Evolutionary conservation across 768 basidiomycete genomes (phyloP).

Genomic region (Rhizopogon salebrosus): DNA sequence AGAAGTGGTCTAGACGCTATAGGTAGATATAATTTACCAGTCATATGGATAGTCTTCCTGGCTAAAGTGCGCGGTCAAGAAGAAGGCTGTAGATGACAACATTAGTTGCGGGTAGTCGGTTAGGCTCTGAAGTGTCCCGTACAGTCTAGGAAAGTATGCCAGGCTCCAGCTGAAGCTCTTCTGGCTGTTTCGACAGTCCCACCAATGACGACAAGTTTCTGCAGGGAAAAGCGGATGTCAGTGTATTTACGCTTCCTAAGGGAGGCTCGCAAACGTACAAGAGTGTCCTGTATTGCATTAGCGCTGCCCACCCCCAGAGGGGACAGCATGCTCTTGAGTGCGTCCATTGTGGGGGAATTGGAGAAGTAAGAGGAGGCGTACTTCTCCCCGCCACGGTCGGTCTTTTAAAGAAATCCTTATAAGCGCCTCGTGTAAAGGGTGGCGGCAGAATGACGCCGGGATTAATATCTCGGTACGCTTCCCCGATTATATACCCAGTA

Average conservation of each 20-base stretch:
- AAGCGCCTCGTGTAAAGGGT: slow-evolving; percentile 31
- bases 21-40: slow-evolving; percentile 43
- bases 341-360: slow-evolving; percentile 45
- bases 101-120: slow-evolving; percentile 7
- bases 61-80: slow-evolving; percentile 84
- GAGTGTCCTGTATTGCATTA: slow-evolving; percentile 71
- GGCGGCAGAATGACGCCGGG: slow-evolving; percentile 19
- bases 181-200: slow-evolving; percentile 86
- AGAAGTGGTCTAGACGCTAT: slow-evolving; percentile 5
- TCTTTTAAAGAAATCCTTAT: slow-evolving; percentile 29
- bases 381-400: slow-evolving; percentile 28
- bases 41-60: slow-evolving; percentile 87
- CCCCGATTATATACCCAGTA: slow-evolving; percentile 20
- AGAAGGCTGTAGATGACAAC: slow-evolving; percentile 54
- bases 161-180: slow-evolving; percentile 75
- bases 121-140: slow-evolving; percentile 1
- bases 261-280: slow-evolving; percentile 44
- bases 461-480: slow-evolving; percentile 27
- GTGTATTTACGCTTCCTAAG: background rate
- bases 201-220: slow-evolving; percentile 90
- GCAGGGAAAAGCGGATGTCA: slow-evolving; percentile 4
- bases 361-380: slow-evolving; percentile 28
- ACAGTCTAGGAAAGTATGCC: slow-evolving; percentile 91
- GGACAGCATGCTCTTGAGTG: slow-evolving; percentile 65
- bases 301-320: slow-evolving; percentile 59